These are phyloP conservation scores for Flaveria trinervia DNA, from an alignment of 129 eudicot species.

Conservation along the genomic window DNA sequence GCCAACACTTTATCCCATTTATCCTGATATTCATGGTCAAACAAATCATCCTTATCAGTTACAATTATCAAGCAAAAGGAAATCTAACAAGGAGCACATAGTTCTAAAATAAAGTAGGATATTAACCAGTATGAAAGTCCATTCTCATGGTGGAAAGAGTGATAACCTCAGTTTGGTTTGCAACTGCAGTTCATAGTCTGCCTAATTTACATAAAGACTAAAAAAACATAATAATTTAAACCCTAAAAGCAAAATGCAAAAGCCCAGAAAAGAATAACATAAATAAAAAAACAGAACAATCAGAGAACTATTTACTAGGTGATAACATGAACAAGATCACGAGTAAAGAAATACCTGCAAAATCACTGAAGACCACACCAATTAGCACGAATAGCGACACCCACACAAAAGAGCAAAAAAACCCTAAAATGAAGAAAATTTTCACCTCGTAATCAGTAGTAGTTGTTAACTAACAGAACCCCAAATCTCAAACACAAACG, in stretches of 20 bases:
- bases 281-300: too few relatives aligned
- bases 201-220: neutral
- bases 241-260: conserved; percentile 26
- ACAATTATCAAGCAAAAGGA: neutral
- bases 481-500: neutral
- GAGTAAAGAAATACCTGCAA: too few relatives aligned
- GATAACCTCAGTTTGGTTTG: neutral
- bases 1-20: conserved; percentile 7
- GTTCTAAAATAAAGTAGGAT: too few relatives aligned
- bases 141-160: neutral
- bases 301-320: too few relatives aligned
- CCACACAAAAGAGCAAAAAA: too few relatives aligned
- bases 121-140: too few relatives aligned
- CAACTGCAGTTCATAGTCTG: neutral
- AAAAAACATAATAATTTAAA: neutral
- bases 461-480: conserved; percentile 8
- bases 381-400: too few relatives aligned
- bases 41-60: neutral
- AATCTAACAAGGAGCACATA: neutral
- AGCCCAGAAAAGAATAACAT: too few relatives aligned
- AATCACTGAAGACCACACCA: too few relatives aligned
- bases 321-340: too few relatives aligned
- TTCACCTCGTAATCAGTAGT: conserved; percentile 14
- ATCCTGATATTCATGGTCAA: conserved; percentile 18
- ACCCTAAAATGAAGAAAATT: conserved; percentile 5